Percentiles rank a stretch among this genome's conserved stretches.
Conservation (phyloP, 441 rosid species). For the Dalechampia spathulata region DNA sequence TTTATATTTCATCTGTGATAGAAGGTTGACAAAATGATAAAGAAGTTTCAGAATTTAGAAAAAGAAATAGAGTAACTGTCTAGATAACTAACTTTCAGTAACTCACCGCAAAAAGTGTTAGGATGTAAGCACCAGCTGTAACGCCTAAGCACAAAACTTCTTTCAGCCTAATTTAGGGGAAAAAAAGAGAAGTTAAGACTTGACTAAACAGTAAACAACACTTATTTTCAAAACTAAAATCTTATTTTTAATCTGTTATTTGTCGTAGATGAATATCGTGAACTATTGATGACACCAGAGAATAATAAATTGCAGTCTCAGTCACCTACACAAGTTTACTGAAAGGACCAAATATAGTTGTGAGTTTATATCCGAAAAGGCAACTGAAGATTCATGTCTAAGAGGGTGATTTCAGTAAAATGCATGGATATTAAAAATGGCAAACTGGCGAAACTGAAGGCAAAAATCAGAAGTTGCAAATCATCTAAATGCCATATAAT, state of each 20-base stretch:
- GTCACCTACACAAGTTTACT: too few relatives aligned
- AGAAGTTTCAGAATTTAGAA: background rate
- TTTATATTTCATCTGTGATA: slow-evolving; percentile 41
- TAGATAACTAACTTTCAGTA: background rate
- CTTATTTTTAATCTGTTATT: too few relatives aligned
- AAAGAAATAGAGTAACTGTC: background rate
- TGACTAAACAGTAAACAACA: background rate
- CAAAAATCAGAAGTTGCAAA: background rate
- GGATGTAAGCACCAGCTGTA: slow-evolving; percentile 60
- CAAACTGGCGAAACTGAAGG: background rate
- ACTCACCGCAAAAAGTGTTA: slow-evolving; percentile 57
- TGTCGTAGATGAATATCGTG: too few relatives aligned
- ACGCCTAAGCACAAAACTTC: slow-evolving; percentile 56
- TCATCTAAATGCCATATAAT: background rate
- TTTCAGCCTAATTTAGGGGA: slow-evolving; percentile 30
- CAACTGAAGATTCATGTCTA: too few relatives aligned
- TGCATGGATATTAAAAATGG: too few relatives aligned
- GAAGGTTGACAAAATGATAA: background rate
- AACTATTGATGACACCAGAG: too few relatives aligned
- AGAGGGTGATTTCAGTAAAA: too few relatives aligned
- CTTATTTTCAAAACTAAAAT: background rate
- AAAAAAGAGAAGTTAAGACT: background rate
- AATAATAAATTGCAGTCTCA: too few relatives aligned
- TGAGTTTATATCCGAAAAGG: too few relatives aligned
- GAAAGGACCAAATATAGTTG: too few relatives aligned